A percentile compares a stretch with the other conserved stretches of the same genome.
Conservation (phyloP, 176 grass and related monocot species). For the Themeda triandra region DNA sequence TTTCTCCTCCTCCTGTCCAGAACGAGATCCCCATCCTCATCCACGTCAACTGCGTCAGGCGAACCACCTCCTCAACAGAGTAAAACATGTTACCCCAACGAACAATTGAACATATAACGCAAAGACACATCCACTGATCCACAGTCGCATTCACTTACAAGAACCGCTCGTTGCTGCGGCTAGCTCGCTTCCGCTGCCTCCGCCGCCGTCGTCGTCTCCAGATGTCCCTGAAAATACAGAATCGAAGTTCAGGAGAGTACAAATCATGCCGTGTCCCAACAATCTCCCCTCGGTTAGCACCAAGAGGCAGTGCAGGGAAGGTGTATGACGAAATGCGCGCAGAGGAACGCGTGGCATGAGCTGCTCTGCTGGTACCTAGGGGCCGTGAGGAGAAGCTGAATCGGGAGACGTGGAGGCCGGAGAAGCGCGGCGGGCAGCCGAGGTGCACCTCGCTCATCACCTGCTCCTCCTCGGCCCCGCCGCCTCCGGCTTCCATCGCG, state of each 20-base stretch:
- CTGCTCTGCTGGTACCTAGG: neutral
- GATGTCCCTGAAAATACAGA: neutral
- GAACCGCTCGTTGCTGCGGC: neutral
- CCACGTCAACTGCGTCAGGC: conserved; percentile 30
- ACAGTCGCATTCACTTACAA: neutral
- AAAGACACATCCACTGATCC: neutral
- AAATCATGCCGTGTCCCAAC: neutral
- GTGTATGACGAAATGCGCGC: conserved; percentile 49
- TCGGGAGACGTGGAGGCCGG: conserved; percentile 51
- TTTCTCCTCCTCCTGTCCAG: conserved; percentile 47
- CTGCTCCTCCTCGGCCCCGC: conserved; percentile 43
- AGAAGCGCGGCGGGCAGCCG: conserved; percentile 57
- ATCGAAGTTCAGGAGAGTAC: neutral
- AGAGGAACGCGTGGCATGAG: neutral
- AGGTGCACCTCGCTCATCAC: conserved; percentile 97
- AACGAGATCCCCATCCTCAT: conserved; percentile 79
- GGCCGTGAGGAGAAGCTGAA: conserved; percentile 67
- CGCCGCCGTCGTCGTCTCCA: neutral
- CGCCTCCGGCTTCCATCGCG: conserved; percentile 17
- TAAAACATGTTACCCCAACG: neutral
- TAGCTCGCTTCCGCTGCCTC: neutral
- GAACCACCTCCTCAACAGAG: conserved; percentile 6
- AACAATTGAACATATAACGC: neutral
- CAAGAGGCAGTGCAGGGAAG: neutral
- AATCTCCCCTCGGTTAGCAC: neutral